Evolutionary conservation across 1,139 yeast species (phyloP).

Genomic region (Pichia sp.): DNA sequence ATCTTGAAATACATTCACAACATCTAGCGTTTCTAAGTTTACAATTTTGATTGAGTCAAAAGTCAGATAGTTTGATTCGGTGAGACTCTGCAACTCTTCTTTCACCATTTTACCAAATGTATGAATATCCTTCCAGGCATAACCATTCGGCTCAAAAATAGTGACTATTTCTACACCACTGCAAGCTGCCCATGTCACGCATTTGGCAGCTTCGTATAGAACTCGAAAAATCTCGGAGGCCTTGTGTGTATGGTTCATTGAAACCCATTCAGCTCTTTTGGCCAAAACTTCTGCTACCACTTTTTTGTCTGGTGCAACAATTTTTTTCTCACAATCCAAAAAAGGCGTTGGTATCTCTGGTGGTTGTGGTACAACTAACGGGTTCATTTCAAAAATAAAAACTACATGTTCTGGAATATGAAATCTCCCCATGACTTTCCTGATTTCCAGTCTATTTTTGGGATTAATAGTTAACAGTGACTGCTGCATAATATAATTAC

Average conservation of each 20-base stretch:
- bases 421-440: slow-evolving; percentile 15
- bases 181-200: slow-evolving; percentile 34
- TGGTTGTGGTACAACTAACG: slow-evolving; percentile 30
- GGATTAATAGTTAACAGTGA: slow-evolving; percentile 20
- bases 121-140: slow-evolving; percentile 20
- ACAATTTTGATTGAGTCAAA: slow-evolving; percentile 20
- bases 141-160: slow-evolving; percentile 25
- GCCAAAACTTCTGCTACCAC: slow-evolving; percentile 30
- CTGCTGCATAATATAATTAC: slow-evolving; percentile 17
- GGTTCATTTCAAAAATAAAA: slow-evolving; percentile 23
- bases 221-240: slow-evolving; percentile 37
- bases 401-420: slow-evolving; percentile 18
- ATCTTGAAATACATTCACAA: slow-evolving; percentile 5
- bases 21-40: slow-evolving; percentile 16
- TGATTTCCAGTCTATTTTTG: slow-evolving; percentile 14
- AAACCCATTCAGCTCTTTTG: slow-evolving; percentile 34
- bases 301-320: slow-evolving; percentile 33
- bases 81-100: slow-evolving; percentile 20
- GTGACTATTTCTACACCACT: slow-evolving; percentile 21
- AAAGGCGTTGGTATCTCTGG: slow-evolving; percentile 39
- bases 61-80: slow-evolving; percentile 11
- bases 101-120: slow-evolving; percentile 20
- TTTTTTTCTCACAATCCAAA: slow-evolving; percentile 33
- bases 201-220: slow-evolving; percentile 32
- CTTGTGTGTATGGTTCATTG: slow-evolving; percentile 33